Evolutionary conservation across 306 rosid genomes (phyloP).

Genomic region (Pyrus communis): DNA sequence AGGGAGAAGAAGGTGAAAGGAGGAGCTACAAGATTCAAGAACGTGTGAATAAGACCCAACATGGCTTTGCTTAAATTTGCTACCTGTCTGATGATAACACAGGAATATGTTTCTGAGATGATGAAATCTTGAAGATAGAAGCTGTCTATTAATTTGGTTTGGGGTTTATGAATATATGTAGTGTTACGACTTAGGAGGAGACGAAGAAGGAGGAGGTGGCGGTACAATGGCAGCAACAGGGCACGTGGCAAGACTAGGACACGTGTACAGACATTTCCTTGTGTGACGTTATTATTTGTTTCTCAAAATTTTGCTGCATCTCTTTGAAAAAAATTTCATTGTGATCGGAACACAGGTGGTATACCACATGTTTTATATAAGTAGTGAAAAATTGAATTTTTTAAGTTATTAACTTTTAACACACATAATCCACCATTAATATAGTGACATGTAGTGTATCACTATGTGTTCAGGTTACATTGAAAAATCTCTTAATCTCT

Average conservation of each 20-base stretch:
- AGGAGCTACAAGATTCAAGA: constrained; percentile 50
- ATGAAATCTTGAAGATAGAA: background rate
- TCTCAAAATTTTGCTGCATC: background rate
- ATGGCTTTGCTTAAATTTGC: background rate
- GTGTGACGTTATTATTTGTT: background rate
- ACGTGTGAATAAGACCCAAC: constrained; percentile 37
- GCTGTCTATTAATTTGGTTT: background rate
- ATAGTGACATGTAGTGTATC: no score
- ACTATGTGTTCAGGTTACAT: no score
- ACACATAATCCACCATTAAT: fast-evolving
- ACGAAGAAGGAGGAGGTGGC: constrained; percentile 17
- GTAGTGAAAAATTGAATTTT: no score
- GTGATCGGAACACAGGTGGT: fast-evolving
- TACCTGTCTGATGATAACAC: background rate
- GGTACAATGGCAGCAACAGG: constrained; percentile 20
- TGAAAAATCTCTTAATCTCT: no score
- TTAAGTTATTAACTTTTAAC: no score
- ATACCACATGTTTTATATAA: no score
- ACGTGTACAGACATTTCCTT: constrained; percentile 2
- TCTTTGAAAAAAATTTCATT: background rate
- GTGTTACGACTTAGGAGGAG: background rate
- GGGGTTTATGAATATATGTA: background rate
- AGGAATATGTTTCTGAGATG: background rate
- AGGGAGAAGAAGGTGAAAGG: constrained; percentile 50
- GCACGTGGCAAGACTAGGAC: constrained; percentile 27